phyloP scores from a whole-genome alignment of 208 protist genomes.

The Hexamita inflata region DNA sequence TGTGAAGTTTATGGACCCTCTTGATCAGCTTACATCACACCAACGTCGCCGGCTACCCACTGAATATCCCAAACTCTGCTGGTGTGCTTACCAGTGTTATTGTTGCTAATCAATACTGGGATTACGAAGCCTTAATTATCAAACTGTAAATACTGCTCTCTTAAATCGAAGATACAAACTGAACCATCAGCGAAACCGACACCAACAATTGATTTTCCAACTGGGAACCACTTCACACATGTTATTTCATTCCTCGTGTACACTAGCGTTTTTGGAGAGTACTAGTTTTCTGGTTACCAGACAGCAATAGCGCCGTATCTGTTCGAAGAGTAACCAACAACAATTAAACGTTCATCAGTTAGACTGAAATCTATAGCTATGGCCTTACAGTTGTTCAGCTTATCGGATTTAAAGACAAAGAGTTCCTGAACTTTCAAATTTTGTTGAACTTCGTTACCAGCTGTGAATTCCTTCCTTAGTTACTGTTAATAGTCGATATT shows the following conservation, averaged over 20 bases:
- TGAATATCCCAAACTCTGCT: constrained; percentile 6
- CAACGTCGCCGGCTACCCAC: background rate
- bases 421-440: background rate
- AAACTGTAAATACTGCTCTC: background rate
- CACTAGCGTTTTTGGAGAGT: background rate
- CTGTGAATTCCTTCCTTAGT: background rate
- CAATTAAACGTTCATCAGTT: constrained; percentile 8
- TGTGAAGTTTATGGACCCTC: background rate
- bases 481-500: background rate
- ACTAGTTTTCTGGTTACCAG: constrained; percentile 13
- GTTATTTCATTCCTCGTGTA: constrained; percentile 1
- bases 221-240: background rate
- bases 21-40: background rate
- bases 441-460: background rate
- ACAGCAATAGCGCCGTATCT: constrained; percentile 15
- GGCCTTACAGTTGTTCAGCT: background rate
- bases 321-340: background rate
- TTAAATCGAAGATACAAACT: background rate
- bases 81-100: constrained; percentile 10
- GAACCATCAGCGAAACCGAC: constrained; percentile 13
- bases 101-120: background rate
- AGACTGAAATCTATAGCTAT: constrained; percentile 6
- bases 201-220: constrained; percentile 16
- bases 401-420: background rate
- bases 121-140: constrained; percentile 11